A percentile compares a stretch with the other conserved stretches of the same genome.
Conservation (phyloP, 2,329 filamentous ascomycete genomes). For the Decorospora gaudefroyi region DNA sequence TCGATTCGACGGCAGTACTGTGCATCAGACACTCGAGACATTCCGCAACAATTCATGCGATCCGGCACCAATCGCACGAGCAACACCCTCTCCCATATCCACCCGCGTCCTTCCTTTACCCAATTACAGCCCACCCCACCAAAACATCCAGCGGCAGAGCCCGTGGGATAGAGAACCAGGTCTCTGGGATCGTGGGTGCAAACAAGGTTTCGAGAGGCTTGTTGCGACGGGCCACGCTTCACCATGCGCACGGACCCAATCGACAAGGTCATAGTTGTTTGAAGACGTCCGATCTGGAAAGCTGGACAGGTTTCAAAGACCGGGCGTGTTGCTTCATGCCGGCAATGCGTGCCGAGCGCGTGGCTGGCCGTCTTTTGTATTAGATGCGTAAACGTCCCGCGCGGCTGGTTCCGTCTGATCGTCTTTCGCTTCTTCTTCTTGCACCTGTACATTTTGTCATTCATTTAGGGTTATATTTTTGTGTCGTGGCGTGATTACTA, state of each 20-base stretch:
- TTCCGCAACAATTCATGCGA: slow-evolving; percentile 13
- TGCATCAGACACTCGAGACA: too few species aligned
- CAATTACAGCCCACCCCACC: neutral
- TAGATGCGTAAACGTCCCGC: slow-evolving; percentile 12
- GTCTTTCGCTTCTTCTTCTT: slow-evolving; percentile 1
- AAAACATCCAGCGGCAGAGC: too few species aligned
- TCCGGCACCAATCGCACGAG: slow-evolving; percentile 1
- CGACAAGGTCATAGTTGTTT: slow-evolving; percentile 9
- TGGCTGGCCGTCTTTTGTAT: too few species aligned
- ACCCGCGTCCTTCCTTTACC: neutral
- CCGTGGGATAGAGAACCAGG: too few species aligned
- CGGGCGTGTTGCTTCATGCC: too few species aligned
- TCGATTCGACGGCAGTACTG: too few species aligned
- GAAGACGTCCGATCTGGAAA: too few species aligned
- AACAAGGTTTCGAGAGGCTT: slow-evolving; percentile 13
- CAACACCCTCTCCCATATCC: slow-evolving; percentile 1
- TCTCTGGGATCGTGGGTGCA: slow-evolving; percentile 6
- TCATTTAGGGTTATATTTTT: slow-evolving; percentile 3
- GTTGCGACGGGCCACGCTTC: slow-evolving; percentile 16
- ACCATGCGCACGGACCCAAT: slow-evolving; percentile 13
- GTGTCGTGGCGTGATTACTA: slow-evolving; percentile 1
- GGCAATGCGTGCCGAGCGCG: too few species aligned
- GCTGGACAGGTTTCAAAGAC: too few species aligned
- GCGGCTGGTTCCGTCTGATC: slow-evolving; percentile 1
- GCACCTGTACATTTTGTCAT: slow-evolving; percentile 3